Conservation (phyloP, 345 rosid species). For the Salix exigua region DNA sequence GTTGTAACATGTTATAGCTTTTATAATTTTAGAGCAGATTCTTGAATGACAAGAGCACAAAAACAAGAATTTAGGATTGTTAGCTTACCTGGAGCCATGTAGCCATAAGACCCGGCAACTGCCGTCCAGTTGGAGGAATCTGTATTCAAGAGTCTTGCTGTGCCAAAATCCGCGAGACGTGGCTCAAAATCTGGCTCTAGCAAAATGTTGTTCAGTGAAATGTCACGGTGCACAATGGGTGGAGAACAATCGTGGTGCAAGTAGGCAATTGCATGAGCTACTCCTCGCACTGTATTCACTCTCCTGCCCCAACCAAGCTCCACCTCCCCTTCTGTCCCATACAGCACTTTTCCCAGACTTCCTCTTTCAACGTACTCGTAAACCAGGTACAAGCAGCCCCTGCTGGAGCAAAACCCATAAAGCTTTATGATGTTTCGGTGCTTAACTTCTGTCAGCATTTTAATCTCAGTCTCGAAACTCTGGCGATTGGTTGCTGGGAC, state of each 20-base stretch:
- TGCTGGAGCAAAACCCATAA: slow-evolving; percentile 52
- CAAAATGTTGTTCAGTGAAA: slow-evolving; percentile 51
- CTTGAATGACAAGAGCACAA: not conserved
- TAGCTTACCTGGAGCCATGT: slow-evolving; percentile 74
- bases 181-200: slow-evolving; percentile 54
- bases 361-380: slow-evolving; percentile 57
- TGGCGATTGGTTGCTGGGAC: slow-evolving; percentile 33
- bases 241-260: slow-evolving; percentile 66
- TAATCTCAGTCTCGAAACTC: slow-evolving; percentile 59
- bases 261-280: slow-evolving; percentile 72
- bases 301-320: slow-evolving; percentile 46
- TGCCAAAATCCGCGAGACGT: slow-evolving; percentile 63
- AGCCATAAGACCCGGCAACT: slow-evolving; percentile 63
- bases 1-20: not conserved
- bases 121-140: slow-evolving; percentile 59
- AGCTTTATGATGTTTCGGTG: slow-evolving; percentile 67
- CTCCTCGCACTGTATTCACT: slow-evolving; percentile 46
- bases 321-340: slow-evolving; percentile 30
- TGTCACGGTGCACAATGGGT: slow-evolving; percentile 61
- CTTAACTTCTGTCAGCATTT: slow-evolving; percentile 44
- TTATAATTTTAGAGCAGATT: not conserved
- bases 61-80: not conserved
- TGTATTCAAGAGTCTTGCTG: slow-evolving; percentile 46
- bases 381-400: slow-evolving; percentile 49
- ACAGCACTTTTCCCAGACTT: slow-evolving; percentile 46